phyloP scores from a whole-genome alignment of 768 basidiomycete genomes.

The Phlebiopsis gigantea region DNA sequence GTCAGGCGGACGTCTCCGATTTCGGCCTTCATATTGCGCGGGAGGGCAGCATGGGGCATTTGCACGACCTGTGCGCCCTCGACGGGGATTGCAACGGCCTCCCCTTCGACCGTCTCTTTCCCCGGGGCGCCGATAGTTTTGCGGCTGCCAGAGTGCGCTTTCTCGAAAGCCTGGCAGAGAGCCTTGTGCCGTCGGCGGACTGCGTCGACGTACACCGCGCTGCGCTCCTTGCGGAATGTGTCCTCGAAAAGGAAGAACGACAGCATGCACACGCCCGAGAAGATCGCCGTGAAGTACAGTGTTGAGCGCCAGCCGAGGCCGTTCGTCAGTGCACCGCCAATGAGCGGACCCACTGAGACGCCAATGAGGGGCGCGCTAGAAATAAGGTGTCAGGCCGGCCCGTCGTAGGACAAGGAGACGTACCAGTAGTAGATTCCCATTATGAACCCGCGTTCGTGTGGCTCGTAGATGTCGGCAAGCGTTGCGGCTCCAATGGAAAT shows the following conservation, averaged over 20 bases:
- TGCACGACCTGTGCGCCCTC: background rate
- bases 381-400: background rate
- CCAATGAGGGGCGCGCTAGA: slow-evolving; percentile 71
- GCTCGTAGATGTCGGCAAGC: slow-evolving; percentile 73
- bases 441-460: slow-evolving; percentile 64
- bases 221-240: slow-evolving; percentile 79
- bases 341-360: slow-evolving; percentile 58
- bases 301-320: slow-evolving; percentile 72
- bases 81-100: background rate
- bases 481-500: slow-evolving; percentile 72
- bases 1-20: slow-evolving; percentile 43
- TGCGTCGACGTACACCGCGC: slow-evolving; percentile 70
- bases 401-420: slow-evolving; percentile 11
- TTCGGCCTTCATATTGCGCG: background rate
- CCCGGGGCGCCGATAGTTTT: too few species aligned
- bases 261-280: slow-evolving; percentile 47
- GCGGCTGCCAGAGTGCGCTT: background rate
- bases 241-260: slow-evolving; percentile 74
- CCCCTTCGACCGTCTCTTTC: background rate
- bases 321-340: slow-evolving; percentile 65
- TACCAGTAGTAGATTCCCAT: slow-evolving; percentile 68
- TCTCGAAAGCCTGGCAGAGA: background rate
- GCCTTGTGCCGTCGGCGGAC: slow-evolving; percentile 33
- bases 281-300: slow-evolving; percentile 76
- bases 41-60: background rate